Percentiles rank a stretch among this genome's conserved stretches.
Evolutionary conservation across 2,329 filamentous ascomycete genomes (phyloP).

Genomic region (Cladobotryum protrusum): DNA sequence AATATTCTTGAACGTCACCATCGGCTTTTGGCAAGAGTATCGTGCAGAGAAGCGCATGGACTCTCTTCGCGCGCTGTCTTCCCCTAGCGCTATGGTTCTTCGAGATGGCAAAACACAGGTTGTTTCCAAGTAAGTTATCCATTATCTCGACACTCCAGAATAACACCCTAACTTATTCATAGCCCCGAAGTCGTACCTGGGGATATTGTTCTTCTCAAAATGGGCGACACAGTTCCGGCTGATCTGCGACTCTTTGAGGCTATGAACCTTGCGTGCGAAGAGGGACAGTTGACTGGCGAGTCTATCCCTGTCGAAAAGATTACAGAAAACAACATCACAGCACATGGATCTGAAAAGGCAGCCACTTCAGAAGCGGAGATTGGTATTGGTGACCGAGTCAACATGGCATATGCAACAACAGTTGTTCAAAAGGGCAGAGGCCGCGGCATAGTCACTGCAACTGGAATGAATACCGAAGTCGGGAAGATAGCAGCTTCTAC

Average conservation of each 20-base stretch:
- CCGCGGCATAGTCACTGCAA: slow-evolving; percentile 64
- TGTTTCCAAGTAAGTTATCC: slow-evolving; percentile 47
- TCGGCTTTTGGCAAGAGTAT: slow-evolving; percentile 61
- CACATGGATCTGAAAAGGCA: slow-evolving; percentile 39
- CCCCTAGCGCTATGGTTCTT: slow-evolving; percentile 56
- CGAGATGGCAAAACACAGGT: slow-evolving; percentile 53
- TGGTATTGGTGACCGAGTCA: slow-evolving; percentile 64
- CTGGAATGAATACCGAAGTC: slow-evolving; percentile 66
- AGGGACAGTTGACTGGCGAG: slow-evolving; percentile 71
- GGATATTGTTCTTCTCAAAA: slow-evolving; percentile 61
- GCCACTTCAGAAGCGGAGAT: slow-evolving; percentile 44
- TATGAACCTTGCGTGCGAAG: slow-evolving; percentile 76
- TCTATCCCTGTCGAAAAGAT: slow-evolving; percentile 66
- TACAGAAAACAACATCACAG: slow-evolving; percentile 41
- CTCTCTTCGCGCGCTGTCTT: slow-evolving; percentile 53
- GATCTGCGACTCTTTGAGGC: slow-evolving; percentile 64
- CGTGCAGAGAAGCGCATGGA: slow-evolving; percentile 63
- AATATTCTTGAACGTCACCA: slow-evolving; percentile 62
- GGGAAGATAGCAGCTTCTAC: slow-evolving; percentile 60
- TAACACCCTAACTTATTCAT: slow-evolving; percentile 12
- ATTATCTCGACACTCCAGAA: not conserved
- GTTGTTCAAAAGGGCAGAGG: slow-evolving; percentile 67
- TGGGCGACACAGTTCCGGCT: slow-evolving; percentile 69
- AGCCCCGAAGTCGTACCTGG: slow-evolving; percentile 63
- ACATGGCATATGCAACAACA: slow-evolving; percentile 70